Evolutionary conservation across 495 filamentous ascomycete genomes (phyloP).

Genomic region (Chaetomium fimeti): DNA sequence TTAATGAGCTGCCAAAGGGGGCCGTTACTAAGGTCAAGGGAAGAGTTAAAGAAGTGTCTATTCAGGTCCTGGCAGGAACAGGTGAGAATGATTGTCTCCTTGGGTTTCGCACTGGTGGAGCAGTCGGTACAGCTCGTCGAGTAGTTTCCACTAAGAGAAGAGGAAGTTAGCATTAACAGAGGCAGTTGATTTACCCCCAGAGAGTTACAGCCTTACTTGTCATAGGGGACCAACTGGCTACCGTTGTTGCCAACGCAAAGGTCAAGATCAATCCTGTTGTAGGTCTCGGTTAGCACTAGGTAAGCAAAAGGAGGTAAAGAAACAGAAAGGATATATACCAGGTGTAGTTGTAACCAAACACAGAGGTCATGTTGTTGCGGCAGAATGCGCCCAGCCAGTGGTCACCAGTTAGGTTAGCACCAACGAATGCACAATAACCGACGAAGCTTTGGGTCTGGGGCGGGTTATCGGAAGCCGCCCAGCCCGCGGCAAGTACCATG

Average conservation of each 20-base stretch:
- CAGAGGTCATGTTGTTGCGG: constrained; percentile 21
- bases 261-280: constrained; percentile 26
- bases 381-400: constrained; percentile 29
- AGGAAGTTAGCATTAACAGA: neutral
- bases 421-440: constrained; percentile 18
- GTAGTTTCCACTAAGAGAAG: constrained; percentile 22
- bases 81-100: constrained; percentile 19
- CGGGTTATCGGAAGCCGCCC: neutral
- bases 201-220: constrained; percentile 14
- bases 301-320: neutral
- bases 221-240: constrained; percentile 17
- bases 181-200: neutral
- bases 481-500: neutral
- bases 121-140: constrained; percentile 25
- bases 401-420: constrained; percentile 18
- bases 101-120: constrained; percentile 9
- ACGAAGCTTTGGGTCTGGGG: constrained; percentile 17
- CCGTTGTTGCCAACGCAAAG: constrained; percentile 28
- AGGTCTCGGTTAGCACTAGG: neutral
- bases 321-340: constrained; percentile 18
- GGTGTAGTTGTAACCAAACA: constrained; percentile 29
- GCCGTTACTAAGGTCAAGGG: constrained; percentile 26
- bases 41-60: neutral
- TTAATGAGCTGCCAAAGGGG: neutral
- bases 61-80: constrained; percentile 19